Conservation (phyloP, 805 yeast species). For the Kuraishia capsulata region DNA sequence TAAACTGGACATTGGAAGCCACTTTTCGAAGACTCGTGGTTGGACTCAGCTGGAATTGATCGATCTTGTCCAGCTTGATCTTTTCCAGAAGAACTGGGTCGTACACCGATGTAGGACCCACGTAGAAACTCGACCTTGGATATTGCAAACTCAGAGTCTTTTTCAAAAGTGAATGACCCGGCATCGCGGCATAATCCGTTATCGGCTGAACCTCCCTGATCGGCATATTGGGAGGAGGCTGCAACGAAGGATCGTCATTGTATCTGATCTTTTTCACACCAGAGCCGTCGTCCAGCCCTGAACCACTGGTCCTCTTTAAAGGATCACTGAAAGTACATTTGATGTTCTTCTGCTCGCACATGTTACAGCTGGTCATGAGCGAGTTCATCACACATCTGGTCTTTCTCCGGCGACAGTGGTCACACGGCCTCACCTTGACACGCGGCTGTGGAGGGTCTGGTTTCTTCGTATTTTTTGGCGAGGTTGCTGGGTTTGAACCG, state of each 20-base stretch:
- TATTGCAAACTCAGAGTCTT: slow-evolving; percentile 71
- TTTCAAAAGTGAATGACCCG: slow-evolving; percentile 54
- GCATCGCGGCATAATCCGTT: slow-evolving; percentile 57
- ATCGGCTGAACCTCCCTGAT: slow-evolving; percentile 50
- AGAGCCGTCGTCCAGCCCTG: slow-evolving; percentile 16
- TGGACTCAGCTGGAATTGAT: slow-evolving; percentile 68
- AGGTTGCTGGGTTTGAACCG: not conserved
- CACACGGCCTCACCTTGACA: slow-evolving; percentile 58
- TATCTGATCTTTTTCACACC: slow-evolving; percentile 13
- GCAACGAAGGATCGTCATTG: slow-evolving; percentile 23
- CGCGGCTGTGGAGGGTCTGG: slow-evolving; percentile 25
- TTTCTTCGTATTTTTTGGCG: slow-evolving; percentile 1
- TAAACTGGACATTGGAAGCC: slow-evolving; percentile 65
- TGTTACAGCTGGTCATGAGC: slow-evolving; percentile 55
- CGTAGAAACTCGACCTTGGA: slow-evolving; percentile 82
- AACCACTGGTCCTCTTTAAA: slow-evolving; percentile 29
- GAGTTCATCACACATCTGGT: slow-evolving; percentile 69
- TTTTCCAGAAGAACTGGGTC: slow-evolving; percentile 63
- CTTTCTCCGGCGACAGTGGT: slow-evolving; percentile 74
- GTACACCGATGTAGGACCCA: slow-evolving; percentile 82
- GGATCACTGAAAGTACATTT: slow-evolving; percentile 66
- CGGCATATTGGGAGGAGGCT: slow-evolving; percentile 27
- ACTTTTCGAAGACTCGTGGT: slow-evolving; percentile 70
- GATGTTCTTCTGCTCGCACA: slow-evolving; percentile 66
- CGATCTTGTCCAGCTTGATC: slow-evolving; percentile 59